Base-by-base conservation (phyloP, 2,329 filamentous ascomycete species). In the Setomelanomma holmii region DNA sequence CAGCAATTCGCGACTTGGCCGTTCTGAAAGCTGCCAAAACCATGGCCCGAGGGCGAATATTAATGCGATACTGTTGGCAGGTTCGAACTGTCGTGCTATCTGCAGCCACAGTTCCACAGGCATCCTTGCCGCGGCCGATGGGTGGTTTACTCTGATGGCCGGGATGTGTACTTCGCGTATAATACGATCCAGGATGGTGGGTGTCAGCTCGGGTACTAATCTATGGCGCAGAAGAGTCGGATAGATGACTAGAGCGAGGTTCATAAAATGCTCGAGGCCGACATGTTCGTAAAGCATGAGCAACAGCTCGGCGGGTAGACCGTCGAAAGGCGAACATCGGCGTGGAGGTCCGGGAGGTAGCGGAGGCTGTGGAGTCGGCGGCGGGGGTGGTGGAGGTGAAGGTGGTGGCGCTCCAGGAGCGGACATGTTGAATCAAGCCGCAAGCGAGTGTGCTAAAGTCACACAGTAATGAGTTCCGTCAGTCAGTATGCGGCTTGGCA, bases 211-310 rank as follows among this genome's bases (percentile, higher is more conserved):
- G n/a, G 71, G 70, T 6, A 64, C 63, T 4, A 74, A 56, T 24
- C 65, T 71, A 40, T 76, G 73, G 12, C 66, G 64, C 44, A 72
- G 69, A 5, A 82, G 67, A 3, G 77, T 67, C 4, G 76, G 75
- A 55, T 80, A 81, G 36, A 77, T 72, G 41, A 78, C 78, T 27
- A 82, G 73, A 2, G 76, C 76, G 43, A 82, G 75, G 27, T 74
- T 76, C 61, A 80, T 73, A 49, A 77, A 78, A 5, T 77, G 68
- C 7, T 75, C 67, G 4, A 74, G 66, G 20, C 71, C 63, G 4
- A 81, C 67, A 17, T 71, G 70, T 16, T 75, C 61, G 51, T 80
- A 71, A 14, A 82, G 78, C 36, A 75, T 71, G 17, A 81, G 67
- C 16, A 82, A 68, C 2, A 82, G 71, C 61, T 82, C 80, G 2